Evolutionary conservation across 1,284 basidiomycete genomes (phyloP), one percentile per base, ranked within the genome.

Genomic region (Porodaedalea pini): DNA sequence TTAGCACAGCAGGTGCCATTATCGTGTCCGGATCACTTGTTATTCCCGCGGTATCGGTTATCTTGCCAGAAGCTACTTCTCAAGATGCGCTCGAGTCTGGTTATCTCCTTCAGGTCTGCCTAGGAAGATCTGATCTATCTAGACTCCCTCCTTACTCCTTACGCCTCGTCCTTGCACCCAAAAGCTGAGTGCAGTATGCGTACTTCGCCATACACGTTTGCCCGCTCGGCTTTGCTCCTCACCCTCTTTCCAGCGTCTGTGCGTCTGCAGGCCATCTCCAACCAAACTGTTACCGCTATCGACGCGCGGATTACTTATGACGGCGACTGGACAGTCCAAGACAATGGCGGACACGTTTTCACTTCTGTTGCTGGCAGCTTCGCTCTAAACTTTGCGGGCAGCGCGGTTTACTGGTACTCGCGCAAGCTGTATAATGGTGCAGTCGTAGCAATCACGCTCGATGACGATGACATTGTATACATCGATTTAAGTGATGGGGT

Each of bases 241-340:
- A 13, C 13, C 11, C 13, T 43, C 19, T 44, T 44, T 23, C 17
- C 25, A 23, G 41, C 11, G 6, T 44, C 21, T 6, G 41, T 21
- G 5, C 19, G 19, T 21, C 13, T 23, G 6, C 41, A 44, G 41
- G n/a, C 36, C 11, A n/a, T 37, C n/a, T 8, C 41, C 17, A 56
- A 56, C 11, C 3, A 37, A 25, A 57, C 34, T 27, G 36, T 57
- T 19, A 51, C 34, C 15, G 48, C 47, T 17, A 36, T 29, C 19
- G 55, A 57, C 37, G 34, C 55, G 19, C 55, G 55, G 4, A 57
- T 57, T 19, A 13, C 23, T 25, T 57, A 57, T 17, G 44, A 32
- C 17, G 55, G 55, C 13, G 32, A 27, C 2, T 57, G 55, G 55
- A 34, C 32, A 13, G 34, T 23, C 13, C 55, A 57, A 25, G 55